phyloP scores from a whole-genome alignment of 2,329 filamentous ascomycete genomes.

The Trichophyton rubrum region DNA sequence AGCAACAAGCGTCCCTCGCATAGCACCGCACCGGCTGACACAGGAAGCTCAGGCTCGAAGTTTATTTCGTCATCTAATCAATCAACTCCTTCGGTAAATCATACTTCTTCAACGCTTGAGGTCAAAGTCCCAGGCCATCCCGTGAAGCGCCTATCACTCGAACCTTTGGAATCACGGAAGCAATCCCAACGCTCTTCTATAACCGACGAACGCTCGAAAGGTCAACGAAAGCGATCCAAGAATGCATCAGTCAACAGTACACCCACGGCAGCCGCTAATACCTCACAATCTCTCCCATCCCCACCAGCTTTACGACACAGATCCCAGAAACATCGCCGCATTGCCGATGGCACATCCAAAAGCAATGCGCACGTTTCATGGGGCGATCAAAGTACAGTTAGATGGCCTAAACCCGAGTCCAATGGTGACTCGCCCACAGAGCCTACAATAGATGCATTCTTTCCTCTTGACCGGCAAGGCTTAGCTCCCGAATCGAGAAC shows the following conservation, averaged over 20 bases:
- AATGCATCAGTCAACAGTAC: constrained; percentile 25
- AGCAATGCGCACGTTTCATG: background rate
- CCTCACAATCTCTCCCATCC: constrained; percentile 22
- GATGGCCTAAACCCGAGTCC: background rate
- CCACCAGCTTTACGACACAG: constrained; percentile 31
- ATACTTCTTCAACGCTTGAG: constrained; percentile 25
- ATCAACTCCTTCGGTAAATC: constrained; percentile 7
- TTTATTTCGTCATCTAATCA: background rate
- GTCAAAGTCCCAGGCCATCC: constrained; percentile 28
- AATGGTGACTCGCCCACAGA: background rate
- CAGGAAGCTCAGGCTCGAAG: background rate
- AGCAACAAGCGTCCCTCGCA: background rate
- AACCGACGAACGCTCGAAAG: constrained; percentile 23
- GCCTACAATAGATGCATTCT: background rate
- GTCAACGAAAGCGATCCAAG: constrained; percentile 21
- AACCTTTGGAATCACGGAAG: constrained; percentile 27
- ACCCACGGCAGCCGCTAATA: constrained; percentile 14
- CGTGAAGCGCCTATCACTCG: constrained; percentile 29
- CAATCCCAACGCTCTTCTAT: constrained; percentile 21
- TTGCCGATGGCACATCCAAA: background rate
- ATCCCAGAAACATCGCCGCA: constrained; percentile 24
- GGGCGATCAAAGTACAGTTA: background rate
- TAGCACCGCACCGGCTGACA: background rate
- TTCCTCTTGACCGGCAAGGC: background rate
- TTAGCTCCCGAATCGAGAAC: background rate